Conservation (phyloP, 257 asterid species). For the Ligustrum vulgare region DNA sequence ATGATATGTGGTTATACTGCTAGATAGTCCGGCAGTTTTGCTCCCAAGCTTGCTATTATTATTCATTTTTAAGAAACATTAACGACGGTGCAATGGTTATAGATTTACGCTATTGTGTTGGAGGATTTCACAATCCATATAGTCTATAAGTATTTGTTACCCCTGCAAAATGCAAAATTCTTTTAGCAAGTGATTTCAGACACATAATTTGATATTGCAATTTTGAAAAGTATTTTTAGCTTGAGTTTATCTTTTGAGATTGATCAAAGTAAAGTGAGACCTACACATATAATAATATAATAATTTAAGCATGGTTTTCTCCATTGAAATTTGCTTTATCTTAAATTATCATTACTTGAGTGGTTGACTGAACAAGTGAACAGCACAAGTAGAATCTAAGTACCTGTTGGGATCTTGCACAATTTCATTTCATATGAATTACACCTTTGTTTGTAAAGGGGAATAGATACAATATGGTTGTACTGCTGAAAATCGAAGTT, state of each 20-base stretch:
- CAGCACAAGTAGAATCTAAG: background rate
- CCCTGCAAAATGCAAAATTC: background rate
- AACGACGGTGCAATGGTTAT: too few species aligned
- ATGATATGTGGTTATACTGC: background rate
- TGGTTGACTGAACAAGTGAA: background rate
- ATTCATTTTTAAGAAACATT: background rate
- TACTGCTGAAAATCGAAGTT: background rate
- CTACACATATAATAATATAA: background rate
- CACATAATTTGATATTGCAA: background rate
- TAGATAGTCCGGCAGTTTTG: background rate
- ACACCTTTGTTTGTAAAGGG: background rate
- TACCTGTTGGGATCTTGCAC: background rate
- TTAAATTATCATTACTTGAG: background rate
- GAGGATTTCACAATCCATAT: background rate
- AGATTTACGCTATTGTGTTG: background rate
- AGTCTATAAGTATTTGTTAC: background rate
- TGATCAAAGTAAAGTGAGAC: background rate
- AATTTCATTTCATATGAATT: background rate
- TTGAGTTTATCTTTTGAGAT: background rate
- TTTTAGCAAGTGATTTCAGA: too few species aligned
- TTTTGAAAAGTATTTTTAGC: too few species aligned
- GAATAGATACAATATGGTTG: slow-evolving; percentile 11
- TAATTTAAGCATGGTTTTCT: background rate
- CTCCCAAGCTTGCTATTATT: background rate
- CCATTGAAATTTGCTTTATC: background rate